Evolutionary conservation across 2,329 filamentous ascomycete species (phyloP).

Genomic region (Talaromyces albobiverticillius): DNA sequence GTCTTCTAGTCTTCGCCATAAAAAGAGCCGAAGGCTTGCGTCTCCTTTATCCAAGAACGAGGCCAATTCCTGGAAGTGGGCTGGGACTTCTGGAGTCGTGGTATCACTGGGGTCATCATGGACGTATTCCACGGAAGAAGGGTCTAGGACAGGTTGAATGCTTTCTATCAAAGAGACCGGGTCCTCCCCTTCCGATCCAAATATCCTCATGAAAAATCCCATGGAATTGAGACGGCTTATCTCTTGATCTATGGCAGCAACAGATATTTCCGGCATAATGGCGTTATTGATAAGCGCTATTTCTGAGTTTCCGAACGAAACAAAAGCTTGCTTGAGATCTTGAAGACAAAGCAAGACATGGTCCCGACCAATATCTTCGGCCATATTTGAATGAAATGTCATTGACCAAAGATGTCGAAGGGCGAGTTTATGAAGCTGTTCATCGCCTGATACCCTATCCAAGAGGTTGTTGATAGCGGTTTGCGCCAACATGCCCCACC

Average conservation of each 20-base stretch:
- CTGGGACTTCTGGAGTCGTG: conserved; percentile 43
- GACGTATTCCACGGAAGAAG: conserved; percentile 39
- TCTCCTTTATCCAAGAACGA: conserved; percentile 80
- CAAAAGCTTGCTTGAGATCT: conserved; percentile 58
- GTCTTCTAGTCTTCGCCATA: conserved; percentile 88
- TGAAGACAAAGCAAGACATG: conserved; percentile 61
- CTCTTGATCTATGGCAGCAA: conserved; percentile 80
- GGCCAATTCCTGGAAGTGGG: conserved; percentile 70
- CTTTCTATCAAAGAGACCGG: conserved; percentile 85
- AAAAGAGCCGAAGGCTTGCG: conserved; percentile 76
- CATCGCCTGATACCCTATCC: conserved; percentile 26
- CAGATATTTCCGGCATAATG: conserved; percentile 82
- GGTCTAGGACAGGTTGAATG: conserved; percentile 86
- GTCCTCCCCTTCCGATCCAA: conserved; percentile 76
- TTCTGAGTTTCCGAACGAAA: conserved; percentile 45
- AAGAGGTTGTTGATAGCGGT: conserved; percentile 49
- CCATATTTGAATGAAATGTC: conserved; percentile 59
- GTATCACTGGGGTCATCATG: conserved; percentile 18
- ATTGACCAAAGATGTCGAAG: conserved; percentile 67
- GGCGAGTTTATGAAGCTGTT: conserved; percentile 43
- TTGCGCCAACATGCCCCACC: conserved; percentile 60
- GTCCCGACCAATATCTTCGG: conserved; percentile 55
- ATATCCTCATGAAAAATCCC: conserved; percentile 91
- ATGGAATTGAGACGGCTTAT: conserved; percentile 90
- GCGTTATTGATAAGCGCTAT: conserved; percentile 75